These are phyloP conservation scores for Cryomyces minteri DNA, from an alignment of 495 filamentous ascomycete genomes.

Conservation along the genomic window DNA sequence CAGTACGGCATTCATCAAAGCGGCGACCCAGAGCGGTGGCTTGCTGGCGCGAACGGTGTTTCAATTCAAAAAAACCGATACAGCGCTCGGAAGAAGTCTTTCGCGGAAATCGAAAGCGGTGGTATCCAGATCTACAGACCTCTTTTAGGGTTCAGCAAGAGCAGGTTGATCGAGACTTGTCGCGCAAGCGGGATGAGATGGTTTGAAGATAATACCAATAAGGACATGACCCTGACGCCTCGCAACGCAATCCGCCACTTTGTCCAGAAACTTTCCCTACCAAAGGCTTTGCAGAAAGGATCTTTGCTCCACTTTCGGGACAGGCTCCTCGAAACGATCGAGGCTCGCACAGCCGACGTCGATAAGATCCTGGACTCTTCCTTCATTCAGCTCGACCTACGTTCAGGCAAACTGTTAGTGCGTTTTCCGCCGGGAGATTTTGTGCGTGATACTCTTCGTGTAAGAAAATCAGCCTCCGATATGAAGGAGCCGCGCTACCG, in stretches of 20 bases:
- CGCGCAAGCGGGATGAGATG: not conserved
- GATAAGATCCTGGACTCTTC: not conserved
- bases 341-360: not conserved
- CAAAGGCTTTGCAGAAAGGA: not conserved
- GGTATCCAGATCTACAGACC: not conserved
- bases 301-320: not conserved
- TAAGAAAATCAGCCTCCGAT: not conserved
- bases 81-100: not conserved
- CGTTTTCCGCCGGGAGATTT: not conserved
- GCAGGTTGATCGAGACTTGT: not conserved
- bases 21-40: not conserved
- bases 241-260: not conserved
- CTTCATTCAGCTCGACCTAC: not conserved
- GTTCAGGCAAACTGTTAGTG: not conserved
- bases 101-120: not conserved
- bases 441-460: not conserved
- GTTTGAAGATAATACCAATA: not conserved
- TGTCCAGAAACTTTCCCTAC: not conserved
- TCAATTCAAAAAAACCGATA: not conserved
- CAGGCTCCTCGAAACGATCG: not conserved
- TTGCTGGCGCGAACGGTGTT: too few relatives aligned
- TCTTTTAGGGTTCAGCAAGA: not conserved
- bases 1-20: not conserved
- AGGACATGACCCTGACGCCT: not conserved
- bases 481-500: not conserved